These are phyloP conservation scores for Spiraea crenata DNA, from an alignment of 331 rosid species.

Conservation along the genomic window DNA sequence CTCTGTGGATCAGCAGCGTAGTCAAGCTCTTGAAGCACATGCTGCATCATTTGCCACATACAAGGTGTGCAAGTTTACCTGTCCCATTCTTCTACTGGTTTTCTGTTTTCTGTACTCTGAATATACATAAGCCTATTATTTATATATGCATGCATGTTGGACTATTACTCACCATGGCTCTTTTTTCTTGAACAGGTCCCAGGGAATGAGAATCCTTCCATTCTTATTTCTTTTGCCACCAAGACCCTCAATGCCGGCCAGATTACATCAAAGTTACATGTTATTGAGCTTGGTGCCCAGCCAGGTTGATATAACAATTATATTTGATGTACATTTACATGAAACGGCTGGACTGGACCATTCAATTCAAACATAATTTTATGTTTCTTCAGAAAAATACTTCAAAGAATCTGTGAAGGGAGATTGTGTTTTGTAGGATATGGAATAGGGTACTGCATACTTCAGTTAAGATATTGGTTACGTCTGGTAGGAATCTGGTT, in stretches of 20 bases:
- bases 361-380: background rate
- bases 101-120: background rate
- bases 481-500: background rate
- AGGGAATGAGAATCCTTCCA: constrained; percentile 90
- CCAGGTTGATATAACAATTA: constrained; percentile 58
- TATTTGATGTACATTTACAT: background rate
- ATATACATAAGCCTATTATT: background rate
- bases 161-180: background rate
- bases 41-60: constrained; percentile 97
- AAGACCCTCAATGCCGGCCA: constrained; percentile 96
- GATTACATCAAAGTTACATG: constrained; percentile 83
- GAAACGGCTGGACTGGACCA: background rate
- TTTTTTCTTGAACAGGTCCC: constrained; percentile 53
- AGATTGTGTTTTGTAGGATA: background rate
- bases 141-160: background rate
- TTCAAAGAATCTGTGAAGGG: background rate
- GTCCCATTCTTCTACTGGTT: background rate
- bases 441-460: background rate
- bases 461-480: background rate
- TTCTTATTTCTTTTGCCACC: constrained; percentile 86
- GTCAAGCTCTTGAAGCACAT: constrained; percentile 99
- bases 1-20: constrained; percentile 95
- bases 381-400: background rate
- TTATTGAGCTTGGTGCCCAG: constrained; percentile 98
- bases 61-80: constrained; percentile 48